Evolutionary conservation across 2,329 filamentous ascomycete genomes (phyloP).

Genomic region (Fusarium nisikadoi): DNA sequence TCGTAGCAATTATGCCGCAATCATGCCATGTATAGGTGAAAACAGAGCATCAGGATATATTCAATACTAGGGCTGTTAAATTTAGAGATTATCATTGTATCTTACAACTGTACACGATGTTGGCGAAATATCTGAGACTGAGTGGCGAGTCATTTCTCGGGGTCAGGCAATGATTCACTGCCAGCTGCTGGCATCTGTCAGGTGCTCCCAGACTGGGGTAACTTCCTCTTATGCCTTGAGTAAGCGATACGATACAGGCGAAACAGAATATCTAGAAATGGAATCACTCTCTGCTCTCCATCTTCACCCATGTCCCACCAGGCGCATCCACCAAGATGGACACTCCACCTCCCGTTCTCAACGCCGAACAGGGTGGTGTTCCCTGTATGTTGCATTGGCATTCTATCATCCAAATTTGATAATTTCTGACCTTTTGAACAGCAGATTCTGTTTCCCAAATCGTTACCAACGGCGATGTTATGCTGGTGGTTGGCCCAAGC

Average conservation of each 20-base stretch:
- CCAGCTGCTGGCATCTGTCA: not conserved
- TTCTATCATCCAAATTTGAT: not conserved
- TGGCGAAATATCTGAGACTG: not conserved
- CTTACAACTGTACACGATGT: not conserved
- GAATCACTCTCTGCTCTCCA: not conserved
- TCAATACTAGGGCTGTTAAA: too few species aligned
- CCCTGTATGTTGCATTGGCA: fast-evolving
- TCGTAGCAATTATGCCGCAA: not conserved
- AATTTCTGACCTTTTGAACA: fast-evolving
- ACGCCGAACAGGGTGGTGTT: fast-evolving
- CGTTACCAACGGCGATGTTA: not conserved
- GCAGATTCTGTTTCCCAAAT: not conserved
- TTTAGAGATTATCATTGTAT: too few species aligned
- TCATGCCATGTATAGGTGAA: not conserved
- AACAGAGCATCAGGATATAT: fast-evolving
- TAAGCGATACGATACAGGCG: fast-evolving
- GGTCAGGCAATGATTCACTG: not conserved
- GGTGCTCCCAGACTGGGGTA: not conserved
- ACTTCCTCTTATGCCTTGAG: not conserved
- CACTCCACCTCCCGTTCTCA: not conserved
- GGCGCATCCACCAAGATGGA: not conserved
- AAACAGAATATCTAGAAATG: not conserved
- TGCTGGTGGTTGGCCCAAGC: not conserved
- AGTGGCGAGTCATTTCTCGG: not conserved
- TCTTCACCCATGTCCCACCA: too few species aligned